Evolutionary conservation across 169 alveolate genomes (phyloP).

Genomic region (Cryptosporidium viatorum): DNA sequence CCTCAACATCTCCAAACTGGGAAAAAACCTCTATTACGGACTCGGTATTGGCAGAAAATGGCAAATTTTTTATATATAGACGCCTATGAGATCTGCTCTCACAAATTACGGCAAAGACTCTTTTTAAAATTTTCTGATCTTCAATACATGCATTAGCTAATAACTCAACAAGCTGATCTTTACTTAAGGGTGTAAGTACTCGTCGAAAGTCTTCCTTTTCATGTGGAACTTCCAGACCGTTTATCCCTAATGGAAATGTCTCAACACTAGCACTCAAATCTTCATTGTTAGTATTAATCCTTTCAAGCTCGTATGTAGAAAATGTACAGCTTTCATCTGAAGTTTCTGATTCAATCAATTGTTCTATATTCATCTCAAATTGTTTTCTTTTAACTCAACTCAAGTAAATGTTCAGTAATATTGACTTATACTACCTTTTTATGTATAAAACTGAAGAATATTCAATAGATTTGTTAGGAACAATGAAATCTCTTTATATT

Average conservation of each 20-base stretch:
- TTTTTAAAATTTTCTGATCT: slow-evolving; percentile 75
- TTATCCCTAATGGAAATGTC: neutral
- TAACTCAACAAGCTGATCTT: slow-evolving; percentile 82
- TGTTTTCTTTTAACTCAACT: neutral
- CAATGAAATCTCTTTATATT: slow-evolving; percentile 4
- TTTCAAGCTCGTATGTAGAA: slow-evolving; percentile 12
- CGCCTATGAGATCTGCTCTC: slow-evolving; percentile 82
- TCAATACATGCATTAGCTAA: slow-evolving; percentile 79
- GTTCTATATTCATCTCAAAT: slow-evolving; percentile 7
- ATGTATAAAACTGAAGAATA: neutral
- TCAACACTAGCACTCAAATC: neutral
- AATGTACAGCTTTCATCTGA: slow-evolving; percentile 14
- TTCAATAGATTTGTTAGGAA: slow-evolving; percentile 2
- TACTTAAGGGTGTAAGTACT: slow-evolving; percentile 82
- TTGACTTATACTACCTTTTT: neutral
- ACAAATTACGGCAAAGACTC: slow-evolving; percentile 78
- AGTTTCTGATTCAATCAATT: slow-evolving; percentile 14
- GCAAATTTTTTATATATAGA: slow-evolving; percentile 81
- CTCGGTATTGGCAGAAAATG: slow-evolving; percentile 82
- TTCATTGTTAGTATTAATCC: slow-evolving; percentile 1
- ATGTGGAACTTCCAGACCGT: slow-evolving; percentile 47
- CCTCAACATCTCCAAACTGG: slow-evolving; percentile 82
- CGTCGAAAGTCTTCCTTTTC: slow-evolving; percentile 52
- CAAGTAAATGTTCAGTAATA: neutral
- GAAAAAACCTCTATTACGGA: slow-evolving; percentile 79